Evolutionary conservation across 768 basidiomycete genomes (phyloP).

Genomic region (Mrakia frigida): DNA sequence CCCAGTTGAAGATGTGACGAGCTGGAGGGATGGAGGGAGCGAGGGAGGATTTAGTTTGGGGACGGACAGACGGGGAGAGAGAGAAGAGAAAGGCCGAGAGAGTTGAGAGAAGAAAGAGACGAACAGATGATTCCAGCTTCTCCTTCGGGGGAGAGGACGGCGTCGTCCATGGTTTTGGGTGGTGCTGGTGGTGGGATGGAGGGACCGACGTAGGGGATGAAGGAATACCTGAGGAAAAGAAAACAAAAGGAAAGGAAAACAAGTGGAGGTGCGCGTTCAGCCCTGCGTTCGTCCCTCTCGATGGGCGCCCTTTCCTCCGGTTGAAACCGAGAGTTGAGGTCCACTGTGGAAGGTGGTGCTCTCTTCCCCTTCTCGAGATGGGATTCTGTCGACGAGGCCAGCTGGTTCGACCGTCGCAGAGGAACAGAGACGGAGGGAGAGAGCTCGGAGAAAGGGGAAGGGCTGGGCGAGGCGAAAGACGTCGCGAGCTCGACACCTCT

Average conservation of each 20-base stretch:
- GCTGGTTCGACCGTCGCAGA: too few relatives aligned
- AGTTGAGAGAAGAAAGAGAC: not conserved
- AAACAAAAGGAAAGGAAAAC: not conserved
- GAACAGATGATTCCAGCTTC: conserved; percentile 17
- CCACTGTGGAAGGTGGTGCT: too few relatives aligned
- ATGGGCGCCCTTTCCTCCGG: too few relatives aligned
- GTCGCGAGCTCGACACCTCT: too few relatives aligned
- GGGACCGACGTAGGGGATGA: conserved; percentile 18
- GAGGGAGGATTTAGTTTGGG: too few relatives aligned
- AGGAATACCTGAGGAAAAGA: conserved; percentile 7
- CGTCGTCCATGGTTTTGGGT: conserved; percentile 16
- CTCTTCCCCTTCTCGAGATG: too few relatives aligned
- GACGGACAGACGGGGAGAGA: not conserved
- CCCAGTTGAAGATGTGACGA: conserved; percentile 24
- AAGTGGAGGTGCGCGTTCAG: not conserved
- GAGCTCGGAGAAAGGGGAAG: not conserved
- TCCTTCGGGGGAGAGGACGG: conserved; percentile 5
- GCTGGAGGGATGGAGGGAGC: too few relatives aligned
- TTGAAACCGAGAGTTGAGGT: too few relatives aligned
- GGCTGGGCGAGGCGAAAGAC: too few relatives aligned
- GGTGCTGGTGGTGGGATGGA: conserved; percentile 4
- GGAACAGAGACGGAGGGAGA: too few relatives aligned
- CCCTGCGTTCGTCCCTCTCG: too few relatives aligned
- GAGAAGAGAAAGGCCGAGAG: not conserved
- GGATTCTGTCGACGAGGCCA: too few relatives aligned